These are phyloP conservation scores for Claviceps africana DNA, from an alignment of 2,329 filamentous ascomycete genomes.

Conservation along the genomic window DNA sequence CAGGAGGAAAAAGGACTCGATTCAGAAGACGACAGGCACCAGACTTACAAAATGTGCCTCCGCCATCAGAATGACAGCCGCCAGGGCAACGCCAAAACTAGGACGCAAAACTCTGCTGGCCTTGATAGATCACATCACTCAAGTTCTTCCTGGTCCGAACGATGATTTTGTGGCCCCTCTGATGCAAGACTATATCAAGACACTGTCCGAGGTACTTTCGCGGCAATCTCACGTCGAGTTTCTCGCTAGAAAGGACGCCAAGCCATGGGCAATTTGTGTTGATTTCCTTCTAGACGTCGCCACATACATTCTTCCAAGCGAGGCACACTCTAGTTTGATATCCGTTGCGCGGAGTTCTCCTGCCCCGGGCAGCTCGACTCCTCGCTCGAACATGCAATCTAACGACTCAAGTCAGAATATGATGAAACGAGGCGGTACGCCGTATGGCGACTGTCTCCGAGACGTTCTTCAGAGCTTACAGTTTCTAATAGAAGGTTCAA, in stretches of 20 bases:
- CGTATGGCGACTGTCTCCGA: slow-evolving; percentile 21
- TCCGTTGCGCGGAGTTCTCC: slow-evolving; percentile 22
- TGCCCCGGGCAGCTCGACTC: slow-evolving; percentile 22
- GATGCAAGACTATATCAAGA: slow-evolving; percentile 63
- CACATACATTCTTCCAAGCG: slow-evolving; percentile 30
- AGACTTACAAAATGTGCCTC: slow-evolving; percentile 57
- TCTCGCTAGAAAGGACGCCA: slow-evolving; percentile 39
- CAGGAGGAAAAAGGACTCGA: slow-evolving; percentile 30
- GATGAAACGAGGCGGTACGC: slow-evolving; percentile 14
- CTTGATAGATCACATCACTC: slow-evolving; percentile 67
- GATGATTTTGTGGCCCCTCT: slow-evolving; percentile 56
- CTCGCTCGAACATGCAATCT: slow-evolving; percentile 16
- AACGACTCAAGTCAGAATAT: slow-evolving; percentile 18
- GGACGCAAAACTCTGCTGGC: slow-evolving; percentile 65
- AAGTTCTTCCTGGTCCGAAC: slow-evolving; percentile 50
- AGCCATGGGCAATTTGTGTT: slow-evolving; percentile 54
- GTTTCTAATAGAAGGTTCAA: slow-evolving; percentile 48
- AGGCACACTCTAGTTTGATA: slow-evolving; percentile 12
- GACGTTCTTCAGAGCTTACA: slow-evolving; percentile 48
- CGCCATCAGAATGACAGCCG: slow-evolving; percentile 57
- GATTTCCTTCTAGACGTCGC: slow-evolving; percentile 57
- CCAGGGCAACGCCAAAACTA: slow-evolving; percentile 53
- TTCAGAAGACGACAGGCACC: slow-evolving; percentile 33
- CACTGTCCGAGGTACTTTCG: slow-evolving; percentile 54
- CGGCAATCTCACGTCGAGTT: slow-evolving; percentile 70